Base-by-base conservation (phyloP, 2,329 filamentous ascomycete genomes). In the Beauveria sp. region DNA sequence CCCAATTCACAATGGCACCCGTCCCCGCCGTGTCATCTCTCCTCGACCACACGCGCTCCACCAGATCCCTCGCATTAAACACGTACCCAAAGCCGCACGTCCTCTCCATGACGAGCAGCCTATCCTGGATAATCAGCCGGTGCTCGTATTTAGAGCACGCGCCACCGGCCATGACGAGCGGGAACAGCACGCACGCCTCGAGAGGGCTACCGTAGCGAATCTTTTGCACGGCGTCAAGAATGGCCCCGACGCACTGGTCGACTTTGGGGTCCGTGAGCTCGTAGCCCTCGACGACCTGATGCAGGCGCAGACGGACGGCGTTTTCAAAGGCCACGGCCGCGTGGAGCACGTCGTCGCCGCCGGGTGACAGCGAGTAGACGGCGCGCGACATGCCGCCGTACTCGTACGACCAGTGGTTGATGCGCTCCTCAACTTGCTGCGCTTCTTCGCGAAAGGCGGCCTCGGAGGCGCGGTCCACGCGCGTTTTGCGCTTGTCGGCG, bases 241-340 rank as follows among this genome's bases (percentile, higher is more conserved):
- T 78, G 2, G 63, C 67, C 1, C 67, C 62, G 18, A 78, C 70
- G 31, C 70, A 70, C 31, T 66, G 65, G 18, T 69, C 67, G 3
- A 76, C 74, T 34, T 69, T 70, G 3, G 70, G 66, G 49, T 77
- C 70, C 10, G 67, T 61, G 10, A 74, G 63, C 26, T 73, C 70
- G 63, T 78, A 78, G 1, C 76, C 76, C 51, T 78, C 73, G 12
- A 76, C 72, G 34, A 78, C 73, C 63, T 78, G 75, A 65, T 78
- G 74, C 20, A 78, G 69, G 9, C 76, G 71, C 20, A 78, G 67
- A 9, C 74, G 70, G n/a, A 77, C 69, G 9, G 76, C 75, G 65
- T 72, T 72, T 61, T 78, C 75, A 62, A 76, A 77, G 6, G 75
- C 74, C 18, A 67, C 68, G 2, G 75, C 74, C 20, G 74, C 75